These are phyloP conservation scores for Heterobasidion irregulare DNA, from an alignment of 1,284 basidiomycete species.

Conservation along the genomic window DNA sequence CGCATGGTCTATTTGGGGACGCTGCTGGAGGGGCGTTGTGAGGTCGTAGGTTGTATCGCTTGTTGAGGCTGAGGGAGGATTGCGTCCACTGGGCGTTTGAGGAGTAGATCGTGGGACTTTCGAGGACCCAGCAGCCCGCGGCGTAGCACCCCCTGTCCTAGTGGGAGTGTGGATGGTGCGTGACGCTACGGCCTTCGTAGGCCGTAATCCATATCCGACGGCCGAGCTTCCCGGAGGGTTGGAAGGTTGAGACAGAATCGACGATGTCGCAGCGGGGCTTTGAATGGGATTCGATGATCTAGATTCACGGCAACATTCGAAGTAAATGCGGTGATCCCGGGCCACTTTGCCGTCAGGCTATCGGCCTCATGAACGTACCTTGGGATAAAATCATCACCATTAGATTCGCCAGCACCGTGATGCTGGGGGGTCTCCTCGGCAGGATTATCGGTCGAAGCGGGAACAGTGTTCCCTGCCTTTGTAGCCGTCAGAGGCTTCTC, in stretches of 20 bases:
- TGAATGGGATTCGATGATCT: neutral
- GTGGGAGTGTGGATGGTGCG: neutral
- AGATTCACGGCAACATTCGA: neutral
- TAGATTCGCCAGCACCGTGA: too few species aligned
- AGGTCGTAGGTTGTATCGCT: too few species aligned
- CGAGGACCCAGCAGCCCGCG: neutral
- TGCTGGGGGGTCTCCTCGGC: neutral
- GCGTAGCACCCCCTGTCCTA: neutral
- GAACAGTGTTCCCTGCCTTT: neutral
- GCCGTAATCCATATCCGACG: neutral
- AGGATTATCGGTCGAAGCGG: neutral
- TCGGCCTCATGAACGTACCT: too few species aligned
- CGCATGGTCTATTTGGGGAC: too few species aligned
- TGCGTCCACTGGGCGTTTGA: too few species aligned
- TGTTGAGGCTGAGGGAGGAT: too few species aligned
- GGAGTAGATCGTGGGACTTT: neutral
- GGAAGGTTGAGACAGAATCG: neutral
- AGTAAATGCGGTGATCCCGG: neutral
- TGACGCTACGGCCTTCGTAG: neutral
- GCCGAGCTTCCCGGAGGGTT: neutral
- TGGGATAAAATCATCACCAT: too few species aligned
- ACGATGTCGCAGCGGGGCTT: neutral
- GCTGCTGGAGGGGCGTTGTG: too few species aligned
- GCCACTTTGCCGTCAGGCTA: neutral
- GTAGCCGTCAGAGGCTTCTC: neutral